Conservation (phyloP, 2,329 filamentous ascomycete genomes). For the Ophiostoma sp. region DNA sequence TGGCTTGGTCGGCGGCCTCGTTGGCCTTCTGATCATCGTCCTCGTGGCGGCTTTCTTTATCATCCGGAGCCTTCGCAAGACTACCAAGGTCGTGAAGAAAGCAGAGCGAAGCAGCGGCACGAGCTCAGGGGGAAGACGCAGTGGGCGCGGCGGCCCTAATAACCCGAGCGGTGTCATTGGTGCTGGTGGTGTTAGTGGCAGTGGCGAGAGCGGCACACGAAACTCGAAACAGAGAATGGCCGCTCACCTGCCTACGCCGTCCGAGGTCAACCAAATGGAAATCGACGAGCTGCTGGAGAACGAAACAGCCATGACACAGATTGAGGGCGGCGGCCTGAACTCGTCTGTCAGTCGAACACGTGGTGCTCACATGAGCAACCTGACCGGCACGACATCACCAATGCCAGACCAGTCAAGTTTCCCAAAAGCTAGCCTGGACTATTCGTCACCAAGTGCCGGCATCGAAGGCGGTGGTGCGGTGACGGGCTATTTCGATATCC, state of each 20-base stretch:
- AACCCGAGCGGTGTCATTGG: neutral
- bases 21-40: slow-evolving; percentile 50
- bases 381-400: neutral
- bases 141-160: slow-evolving; percentile 27
- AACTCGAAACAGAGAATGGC: slow-evolving; percentile 38
- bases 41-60: slow-evolving; percentile 51
- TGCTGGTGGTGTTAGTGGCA: neutral
- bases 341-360: slow-evolving; percentile 24
- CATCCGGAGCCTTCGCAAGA: slow-evolving; percentile 51
- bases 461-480: slow-evolving; percentile 25
- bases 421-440: slow-evolving; percentile 21
- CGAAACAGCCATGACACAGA: slow-evolving; percentile 28
- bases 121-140: slow-evolving; percentile 37
- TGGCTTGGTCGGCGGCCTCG: slow-evolving; percentile 55
- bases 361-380: neutral
- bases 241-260: slow-evolving; percentile 40
- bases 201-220: neutral
- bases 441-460: slow-evolving; percentile 1
- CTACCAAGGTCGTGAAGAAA: slow-evolving; percentile 43
- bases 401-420: slow-evolving; percentile 14
- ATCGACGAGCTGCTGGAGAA: slow-evolving; percentile 42
- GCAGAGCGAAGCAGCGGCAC: slow-evolving; percentile 36
- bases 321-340: slow-evolving; percentile 30
- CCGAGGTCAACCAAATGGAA: slow-evolving; percentile 47
- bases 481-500: slow-evolving; percentile 39